Base-by-base conservation (phyloP, 768 basidiomycete species). In the Leccinum subgranulosum region DNA sequence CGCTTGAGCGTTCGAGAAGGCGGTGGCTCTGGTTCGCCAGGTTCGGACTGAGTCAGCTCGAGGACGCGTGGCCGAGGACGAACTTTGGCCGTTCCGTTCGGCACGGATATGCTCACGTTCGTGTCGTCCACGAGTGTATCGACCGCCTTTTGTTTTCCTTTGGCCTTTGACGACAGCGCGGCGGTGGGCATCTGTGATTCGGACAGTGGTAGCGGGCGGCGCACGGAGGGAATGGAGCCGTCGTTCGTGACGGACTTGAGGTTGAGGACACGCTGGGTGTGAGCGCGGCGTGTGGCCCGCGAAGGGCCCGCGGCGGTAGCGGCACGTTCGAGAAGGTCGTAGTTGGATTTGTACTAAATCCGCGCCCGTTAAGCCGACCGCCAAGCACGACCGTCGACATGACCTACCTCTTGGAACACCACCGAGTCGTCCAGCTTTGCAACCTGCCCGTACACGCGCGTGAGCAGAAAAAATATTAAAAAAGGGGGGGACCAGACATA, bases 351-450 rank as follows among this genome's bases (percentile, higher is more conserved):
- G 66, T 81, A 89, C 85, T 88, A 19, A 19, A 41, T 41, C 15
- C 39, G 8, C 14, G 34, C 34, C 6, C 34, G 39, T 41, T 55
- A 56, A 64, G 49, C 36, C 25, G 28, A 39, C 56, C 36, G n/a
- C 45, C 17, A 21, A 6, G 25, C n/a, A 41, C 14, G 36, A 36
- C 27, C 50, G 43, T 21, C 48, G 31, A 41, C 55, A 23, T 15
- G 14, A 75, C 83, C 51, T 59, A 93, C 93, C 74, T 88, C 79
- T 61, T 81, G 79, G 65, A 88, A 94, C n/a, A 89, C 89, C 28
- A 73, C 70, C 12, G 86, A 84, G 31, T 81, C 81, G 61, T 95
- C 92, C 53, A 73, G 58, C 67, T 94, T 94, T 6, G 90, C 90
- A 33, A 73, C 74, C 91, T 92, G 19, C 48, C 17, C 11, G 4